Conservation (phyloP, 352 stramenopile genomes). For the Globisporangium irregulare region DNA sequence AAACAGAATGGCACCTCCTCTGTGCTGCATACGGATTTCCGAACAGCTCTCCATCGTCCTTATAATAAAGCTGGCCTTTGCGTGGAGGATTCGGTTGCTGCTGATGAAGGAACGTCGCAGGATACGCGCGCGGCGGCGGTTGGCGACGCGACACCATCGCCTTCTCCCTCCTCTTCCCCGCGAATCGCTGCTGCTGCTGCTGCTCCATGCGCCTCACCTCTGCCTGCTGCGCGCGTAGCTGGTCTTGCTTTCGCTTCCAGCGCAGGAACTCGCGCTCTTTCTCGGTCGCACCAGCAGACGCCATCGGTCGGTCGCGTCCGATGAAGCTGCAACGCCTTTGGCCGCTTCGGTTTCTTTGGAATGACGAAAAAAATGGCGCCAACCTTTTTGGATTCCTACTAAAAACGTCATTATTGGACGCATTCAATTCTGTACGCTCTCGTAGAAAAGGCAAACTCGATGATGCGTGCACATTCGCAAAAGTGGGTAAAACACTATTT, state of each 20-base stretch:
- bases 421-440: no score
- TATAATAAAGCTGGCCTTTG: not conserved
- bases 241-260: slow-evolving; percentile 23
- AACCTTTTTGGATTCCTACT: not conserved
- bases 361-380: not conserved
- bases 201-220: not conserved
- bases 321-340: not conserved
- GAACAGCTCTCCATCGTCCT: not conserved
- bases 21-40: not conserved
- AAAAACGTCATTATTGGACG: no score
- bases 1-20: not conserved
- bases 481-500: no score
- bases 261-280: slow-evolving; percentile 22
- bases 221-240: slow-evolving; percentile 7
- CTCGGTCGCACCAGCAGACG: slow-evolving; percentile 2
- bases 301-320: slow-evolving; percentile 8
- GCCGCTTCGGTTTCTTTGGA: not conserved
- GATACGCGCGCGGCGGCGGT: not conserved
- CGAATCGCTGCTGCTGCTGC: slow-evolving; percentile 10
- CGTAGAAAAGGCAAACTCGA: no score
- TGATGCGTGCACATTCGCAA: no score
- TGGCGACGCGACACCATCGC: not conserved
- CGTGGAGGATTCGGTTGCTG: not conserved
- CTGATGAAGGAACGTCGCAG: not conserved
- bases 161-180: not conserved